phyloP scores from a whole-genome alignment of 176 grass and related monocot species.

The Oryza longistaminata region DNA sequence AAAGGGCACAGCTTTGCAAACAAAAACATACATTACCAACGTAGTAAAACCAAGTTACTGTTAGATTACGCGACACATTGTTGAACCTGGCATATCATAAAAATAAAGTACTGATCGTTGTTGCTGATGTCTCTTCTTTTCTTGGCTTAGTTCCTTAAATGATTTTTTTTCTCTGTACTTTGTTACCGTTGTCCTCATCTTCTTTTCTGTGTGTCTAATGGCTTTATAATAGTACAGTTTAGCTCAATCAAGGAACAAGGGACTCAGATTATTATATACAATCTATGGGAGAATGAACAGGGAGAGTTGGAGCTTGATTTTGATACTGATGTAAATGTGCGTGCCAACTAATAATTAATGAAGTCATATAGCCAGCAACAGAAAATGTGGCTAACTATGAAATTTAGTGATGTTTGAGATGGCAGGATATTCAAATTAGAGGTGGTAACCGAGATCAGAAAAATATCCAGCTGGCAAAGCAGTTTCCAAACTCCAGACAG shows the following conservation, averaged over 20 bases:
- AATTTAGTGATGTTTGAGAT: slow-evolving; percentile 44
- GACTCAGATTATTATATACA: slow-evolving; percentile 91
- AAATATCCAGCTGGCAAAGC: slow-evolving; percentile 77
- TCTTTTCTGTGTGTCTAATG: not conserved
- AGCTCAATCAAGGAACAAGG: slow-evolving; percentile 76
- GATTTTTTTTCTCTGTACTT: too few relatives aligned
- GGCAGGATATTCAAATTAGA: slow-evolving; percentile 92
- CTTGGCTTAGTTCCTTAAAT: not conserved
- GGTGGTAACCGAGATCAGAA: slow-evolving; percentile 86
- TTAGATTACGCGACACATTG: too few relatives aligned
- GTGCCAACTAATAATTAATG: slow-evolving; percentile 24
- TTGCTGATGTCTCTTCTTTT: too few relatives aligned
- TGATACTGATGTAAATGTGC: slow-evolving; percentile 76
- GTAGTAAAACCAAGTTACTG: too few relatives aligned
- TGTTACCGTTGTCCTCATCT: too few relatives aligned
- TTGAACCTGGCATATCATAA: too few relatives aligned
- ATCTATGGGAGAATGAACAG: slow-evolving; percentile 97
- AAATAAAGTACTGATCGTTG: too few relatives aligned
- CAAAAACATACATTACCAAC: too few relatives aligned
- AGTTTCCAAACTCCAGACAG: slow-evolving; percentile 86
- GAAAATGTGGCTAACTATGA: not conserved
- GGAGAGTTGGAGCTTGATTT: slow-evolving; percentile 92
- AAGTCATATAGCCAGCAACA: slow-evolving; percentile 21
- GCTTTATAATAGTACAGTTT: slow-evolving; percentile 65
- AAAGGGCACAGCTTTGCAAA: too few relatives aligned